phyloP scores from a whole-genome alignment of 768 basidiomycete genomes.

The Pleurotus eryngii region DNA sequence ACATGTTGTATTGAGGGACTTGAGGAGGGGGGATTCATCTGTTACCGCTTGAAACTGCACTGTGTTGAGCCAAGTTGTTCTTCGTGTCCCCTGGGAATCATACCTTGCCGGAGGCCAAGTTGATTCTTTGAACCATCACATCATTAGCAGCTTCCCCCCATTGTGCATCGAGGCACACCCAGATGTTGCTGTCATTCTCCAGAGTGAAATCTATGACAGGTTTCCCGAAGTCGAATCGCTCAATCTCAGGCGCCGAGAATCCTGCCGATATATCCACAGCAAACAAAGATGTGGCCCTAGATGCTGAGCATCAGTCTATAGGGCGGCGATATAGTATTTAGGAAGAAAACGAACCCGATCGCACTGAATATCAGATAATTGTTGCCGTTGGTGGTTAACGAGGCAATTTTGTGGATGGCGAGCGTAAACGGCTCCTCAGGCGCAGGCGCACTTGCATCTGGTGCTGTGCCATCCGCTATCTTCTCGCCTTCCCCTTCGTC shows the following conservation, averaged over 20 bases:
- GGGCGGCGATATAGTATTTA: background rate
- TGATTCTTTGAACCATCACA: conserved; percentile 26
- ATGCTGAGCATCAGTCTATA: background rate
- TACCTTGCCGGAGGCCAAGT: conserved; percentile 39
- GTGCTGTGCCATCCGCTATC: background rate
- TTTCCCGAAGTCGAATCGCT: conserved; percentile 45
- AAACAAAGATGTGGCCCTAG: conserved; percentile 71
- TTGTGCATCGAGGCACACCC: conserved; percentile 48
- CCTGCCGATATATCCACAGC: conserved; percentile 26
- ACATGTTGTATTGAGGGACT: conserved; percentile 43
- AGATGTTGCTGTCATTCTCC: conserved; percentile 32
- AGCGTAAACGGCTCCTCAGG: conserved; percentile 22
- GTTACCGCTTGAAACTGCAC: background rate
- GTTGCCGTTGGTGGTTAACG: conserved; percentile 33
- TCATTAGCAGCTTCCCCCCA: conserved; percentile 23
- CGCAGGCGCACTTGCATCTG: background rate
- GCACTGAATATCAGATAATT: conserved; percentile 60
- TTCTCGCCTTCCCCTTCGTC: conserved; percentile 24
- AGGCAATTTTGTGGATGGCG: conserved; percentile 55
- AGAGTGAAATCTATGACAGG: conserved; percentile 62
- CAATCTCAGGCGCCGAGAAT: conserved; percentile 23
- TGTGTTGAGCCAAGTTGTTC: background rate
- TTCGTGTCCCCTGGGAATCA: background rate
- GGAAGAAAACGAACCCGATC: conserved; percentile 54
- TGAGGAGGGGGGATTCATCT: conserved; percentile 26